phyloP scores from a whole-genome alignment of 192 early-diverging fungal genomes.

The Chytriomyces sp. region DNA sequence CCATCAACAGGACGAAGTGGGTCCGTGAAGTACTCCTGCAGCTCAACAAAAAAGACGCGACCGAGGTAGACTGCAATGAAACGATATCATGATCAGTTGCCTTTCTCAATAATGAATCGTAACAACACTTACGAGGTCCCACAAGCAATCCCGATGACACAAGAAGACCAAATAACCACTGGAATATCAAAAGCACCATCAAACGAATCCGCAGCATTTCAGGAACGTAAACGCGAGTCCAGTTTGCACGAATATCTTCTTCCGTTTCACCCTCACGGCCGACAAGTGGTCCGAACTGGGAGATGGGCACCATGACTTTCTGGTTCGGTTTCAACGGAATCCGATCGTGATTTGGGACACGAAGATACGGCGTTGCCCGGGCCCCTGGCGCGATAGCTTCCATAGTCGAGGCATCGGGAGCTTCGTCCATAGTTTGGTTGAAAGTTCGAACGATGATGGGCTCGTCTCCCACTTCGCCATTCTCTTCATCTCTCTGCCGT shows the following conservation, averaged over 20 bases:
- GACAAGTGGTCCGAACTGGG: conserved; percentile 40
- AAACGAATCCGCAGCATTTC: conserved; percentile 61
- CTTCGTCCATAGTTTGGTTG: conserved; percentile 20
- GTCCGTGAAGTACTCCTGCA: conserved; percentile 19
- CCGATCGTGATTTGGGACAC: conserved; percentile 84
- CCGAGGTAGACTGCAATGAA: conserved; percentile 60
- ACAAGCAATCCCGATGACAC: too few species aligned
- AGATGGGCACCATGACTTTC: conserved; percentile 77
- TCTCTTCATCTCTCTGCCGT: conserved; percentile 74
- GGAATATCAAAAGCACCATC: conserved; percentile 18
- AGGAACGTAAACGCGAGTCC: conserved; percentile 84
- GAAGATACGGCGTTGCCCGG: conserved; percentile 64
- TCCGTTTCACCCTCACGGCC: conserved; percentile 50
- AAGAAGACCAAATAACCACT: conserved; percentile 19
- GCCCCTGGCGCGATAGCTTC: not conserved
- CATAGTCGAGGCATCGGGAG: not conserved
- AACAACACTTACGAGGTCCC: conserved; percentile 31
- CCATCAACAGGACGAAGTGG: too few species aligned
- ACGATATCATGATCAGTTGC: not conserved
- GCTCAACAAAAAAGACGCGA: conserved; percentile 41
- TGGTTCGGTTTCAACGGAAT: conserved; percentile 79
- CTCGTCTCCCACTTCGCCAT: conserved; percentile 54
- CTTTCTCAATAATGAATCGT: not conserved
- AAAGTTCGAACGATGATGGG: not conserved
- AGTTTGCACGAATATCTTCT: conserved; percentile 58